Conservation (phyloP, 495 filamentous ascomycete species). For the Lindgomyces ingoldianus region DNA sequence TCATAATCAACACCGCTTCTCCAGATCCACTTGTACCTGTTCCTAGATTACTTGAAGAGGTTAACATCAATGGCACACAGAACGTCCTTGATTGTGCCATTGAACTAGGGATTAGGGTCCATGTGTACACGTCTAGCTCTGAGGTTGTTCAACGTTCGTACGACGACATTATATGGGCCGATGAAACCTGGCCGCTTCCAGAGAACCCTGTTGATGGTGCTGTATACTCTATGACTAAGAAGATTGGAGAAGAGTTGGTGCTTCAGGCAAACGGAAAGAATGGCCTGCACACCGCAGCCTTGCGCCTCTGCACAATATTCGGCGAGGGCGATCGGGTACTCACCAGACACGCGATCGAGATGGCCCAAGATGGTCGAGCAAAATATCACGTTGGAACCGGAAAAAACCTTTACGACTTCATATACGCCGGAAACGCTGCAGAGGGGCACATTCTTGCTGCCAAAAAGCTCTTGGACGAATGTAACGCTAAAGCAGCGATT, state of each 20-base stretch:
- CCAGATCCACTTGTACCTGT: slow-evolving; percentile 25
- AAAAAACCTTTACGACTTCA: slow-evolving; percentile 83
- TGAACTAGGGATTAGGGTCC: slow-evolving; percentile 73
- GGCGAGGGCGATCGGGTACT: slow-evolving; percentile 65
- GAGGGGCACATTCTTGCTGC: slow-evolving; percentile 73
- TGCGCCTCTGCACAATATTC: slow-evolving; percentile 84
- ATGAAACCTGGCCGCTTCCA: slow-evolving; percentile 80
- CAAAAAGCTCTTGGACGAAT: slow-evolving; percentile 62
- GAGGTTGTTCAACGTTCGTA: slow-evolving; percentile 75
- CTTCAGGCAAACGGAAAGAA: slow-evolving; percentile 75
- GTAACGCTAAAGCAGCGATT: slow-evolving; percentile 54
- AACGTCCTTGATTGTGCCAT: slow-evolving; percentile 72
- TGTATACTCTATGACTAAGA: slow-evolving; percentile 68
- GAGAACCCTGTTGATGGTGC: slow-evolving; percentile 68
- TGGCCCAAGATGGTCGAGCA: slow-evolving; percentile 63
- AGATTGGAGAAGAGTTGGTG: slow-evolving; percentile 72
- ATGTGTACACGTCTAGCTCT: slow-evolving; percentile 90
- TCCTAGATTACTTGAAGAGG: slow-evolving; percentile 65
- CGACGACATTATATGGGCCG: slow-evolving; percentile 78
- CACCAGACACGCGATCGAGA: slow-evolving; percentile 55
- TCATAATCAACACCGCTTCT: slow-evolving; percentile 91
- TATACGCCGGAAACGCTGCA: slow-evolving; percentile 74
- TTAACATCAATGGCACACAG: slow-evolving; percentile 88
- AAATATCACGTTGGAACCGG: slow-evolving; percentile 84
- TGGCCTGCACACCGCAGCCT: slow-evolving; percentile 65